These are phyloP conservation scores for Coniochaeta prunicola DNA, from an alignment of 2,329 filamentous ascomycete genomes.

Conservation along the genomic window DNA sequence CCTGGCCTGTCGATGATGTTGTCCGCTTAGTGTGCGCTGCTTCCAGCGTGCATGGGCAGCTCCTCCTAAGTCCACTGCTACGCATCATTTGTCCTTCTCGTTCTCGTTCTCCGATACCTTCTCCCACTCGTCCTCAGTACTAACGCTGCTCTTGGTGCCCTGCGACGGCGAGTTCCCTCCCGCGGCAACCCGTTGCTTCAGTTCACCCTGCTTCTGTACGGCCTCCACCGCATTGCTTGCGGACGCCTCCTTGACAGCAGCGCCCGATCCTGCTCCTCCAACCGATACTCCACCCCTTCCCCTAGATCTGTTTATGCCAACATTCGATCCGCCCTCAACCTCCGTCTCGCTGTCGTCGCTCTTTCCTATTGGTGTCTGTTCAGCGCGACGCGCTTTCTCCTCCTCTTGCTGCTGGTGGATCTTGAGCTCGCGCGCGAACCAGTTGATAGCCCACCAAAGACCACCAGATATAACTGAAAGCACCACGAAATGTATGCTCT, in stretches of 20 bases:
- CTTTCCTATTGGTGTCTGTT: slow-evolving; percentile 19
- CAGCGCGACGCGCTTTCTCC: slow-evolving; percentile 30
- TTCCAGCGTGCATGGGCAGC: background rate
- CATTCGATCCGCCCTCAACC: slow-evolving; percentile 28
- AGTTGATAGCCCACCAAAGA: slow-evolving; percentile 93
- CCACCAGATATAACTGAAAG: slow-evolving; percentile 73
- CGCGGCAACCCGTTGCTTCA: slow-evolving; percentile 38
- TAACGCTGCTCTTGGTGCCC: slow-evolving; percentile 50
- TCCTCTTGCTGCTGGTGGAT: slow-evolving; percentile 37
- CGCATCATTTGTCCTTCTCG: slow-evolving; percentile 43
- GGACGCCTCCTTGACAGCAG: slow-evolving; percentile 7
- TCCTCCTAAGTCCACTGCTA: background rate
- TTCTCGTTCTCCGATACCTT: slow-evolving; percentile 73
- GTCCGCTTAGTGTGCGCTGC: background rate
- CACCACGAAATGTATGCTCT: slow-evolving; percentile 81
- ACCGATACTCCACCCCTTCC: slow-evolving; percentile 21
- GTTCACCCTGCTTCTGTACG: slow-evolving; percentile 31
- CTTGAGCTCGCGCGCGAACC: slow-evolving; percentile 71
- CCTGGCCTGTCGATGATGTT: background rate
- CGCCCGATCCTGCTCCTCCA: background rate
- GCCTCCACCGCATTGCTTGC: slow-evolving; percentile 37
- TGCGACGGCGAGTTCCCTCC: slow-evolving; percentile 23
- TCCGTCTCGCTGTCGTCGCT: slow-evolving; percentile 45
- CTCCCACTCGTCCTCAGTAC: slow-evolving; percentile 97
- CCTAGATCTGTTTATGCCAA: slow-evolving; percentile 13